phyloP scores from a whole-genome alignment of 176 grass and related monocot species.

The Lolium rigidum region DNA sequence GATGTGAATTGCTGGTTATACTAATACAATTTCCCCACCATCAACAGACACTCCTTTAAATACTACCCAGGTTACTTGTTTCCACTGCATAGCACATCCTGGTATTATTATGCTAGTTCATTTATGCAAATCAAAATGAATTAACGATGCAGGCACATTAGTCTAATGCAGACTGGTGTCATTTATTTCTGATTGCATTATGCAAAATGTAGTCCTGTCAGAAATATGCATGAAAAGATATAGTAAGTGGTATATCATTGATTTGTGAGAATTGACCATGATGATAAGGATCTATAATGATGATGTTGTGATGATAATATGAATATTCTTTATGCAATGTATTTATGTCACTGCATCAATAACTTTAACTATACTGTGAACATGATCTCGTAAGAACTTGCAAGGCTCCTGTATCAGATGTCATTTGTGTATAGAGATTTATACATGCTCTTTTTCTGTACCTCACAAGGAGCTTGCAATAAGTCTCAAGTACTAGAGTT shows the following conservation, averaged over 20 bases:
- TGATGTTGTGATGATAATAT: background rate
- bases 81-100: background rate
- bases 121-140: background rate
- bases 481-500: background rate
- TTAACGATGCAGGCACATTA: too few species aligned
- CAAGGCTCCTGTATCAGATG: background rate
- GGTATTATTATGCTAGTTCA: background rate
- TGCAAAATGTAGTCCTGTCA: too few species aligned
- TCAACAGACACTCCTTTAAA: background rate
- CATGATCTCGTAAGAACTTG: background rate
- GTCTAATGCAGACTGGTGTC: too few species aligned
- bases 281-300: background rate
- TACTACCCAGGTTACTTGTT: background rate
- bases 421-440: background rate
- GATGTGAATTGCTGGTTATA: background rate
- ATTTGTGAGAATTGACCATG: background rate
- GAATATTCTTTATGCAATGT: constrained; percentile 7
- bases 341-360: background rate
- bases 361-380: too few species aligned
- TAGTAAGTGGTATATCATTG: background rate
- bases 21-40: background rate
- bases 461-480: background rate
- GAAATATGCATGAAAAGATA: background rate
- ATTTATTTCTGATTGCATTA: too few species aligned
- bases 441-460: constrained; percentile 4